Evolutionary conservation across 2,329 filamentous ascomycete species (phyloP), one percentile per base, ranked within the genome.

Genomic region (Pseudogymnoascus sp.): DNA sequence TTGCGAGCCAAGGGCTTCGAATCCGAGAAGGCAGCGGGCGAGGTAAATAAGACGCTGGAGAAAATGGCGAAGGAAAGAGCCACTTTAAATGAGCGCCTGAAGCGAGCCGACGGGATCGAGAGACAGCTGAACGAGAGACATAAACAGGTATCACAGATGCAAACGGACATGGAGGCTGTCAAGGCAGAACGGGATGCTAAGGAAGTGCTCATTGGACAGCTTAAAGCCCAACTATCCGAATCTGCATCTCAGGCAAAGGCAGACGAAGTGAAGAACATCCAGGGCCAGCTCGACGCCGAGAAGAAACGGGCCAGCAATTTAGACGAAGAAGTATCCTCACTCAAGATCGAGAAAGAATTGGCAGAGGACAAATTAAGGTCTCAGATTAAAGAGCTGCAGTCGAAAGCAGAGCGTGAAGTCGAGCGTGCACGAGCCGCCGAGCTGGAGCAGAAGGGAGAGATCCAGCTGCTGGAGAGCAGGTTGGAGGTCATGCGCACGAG

Each of bases 401-500:
- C 90, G 63, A 89, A 88, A 70, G 77, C 88, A 6, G 84, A 88
- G 48, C 82, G 85, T 60, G 86, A 90, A 59, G 81, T 82, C 58
- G 89, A 95, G 71, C 84, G 83, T 26, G 79, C 84, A 18, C 81
- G 82, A 10, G 77, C 83, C 9, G 75, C 83, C 6, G 89, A 96
- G 71, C 74, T 86, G 5, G 92, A 96, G 69, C 77, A 95, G 67
- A 88, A 89, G 67, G 81, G 81, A n/a, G 92, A 97, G 73, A 72
- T 83, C 7, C 76, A 87, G 72, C 81, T 86, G 13, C 79, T 96
- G 64, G 95, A 99, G 74, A 86, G 88, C 66, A 95, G 95, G 71
- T 79, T 99, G 60, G 94, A 99, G 73, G 83, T 88, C 7, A 85
- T 96, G 74, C 86, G 94, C 60, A 82, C 85, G 15, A 83, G 88